Evolutionary conservation across 352 stramenopile species (phyloP).

Genomic region (Globisporangium rhizosaccharum): DNA sequence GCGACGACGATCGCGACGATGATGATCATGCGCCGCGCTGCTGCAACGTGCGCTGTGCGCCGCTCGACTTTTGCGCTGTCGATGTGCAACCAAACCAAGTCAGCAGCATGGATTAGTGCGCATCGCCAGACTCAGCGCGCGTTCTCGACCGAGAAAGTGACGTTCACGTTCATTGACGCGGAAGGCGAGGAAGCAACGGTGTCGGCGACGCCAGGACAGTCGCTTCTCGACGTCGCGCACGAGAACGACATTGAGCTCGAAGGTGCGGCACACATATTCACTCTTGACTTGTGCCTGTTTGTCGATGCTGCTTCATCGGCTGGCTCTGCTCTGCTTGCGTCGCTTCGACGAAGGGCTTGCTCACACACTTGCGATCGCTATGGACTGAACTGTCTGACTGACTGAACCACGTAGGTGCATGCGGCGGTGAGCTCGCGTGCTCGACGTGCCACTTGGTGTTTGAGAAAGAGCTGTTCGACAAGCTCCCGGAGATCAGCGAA

Average conservation of each 20-base stretch:
- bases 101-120: not conserved
- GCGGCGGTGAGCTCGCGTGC: conserved; percentile 90
- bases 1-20: not conserved
- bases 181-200: conserved; percentile 73
- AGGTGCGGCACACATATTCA: conserved; percentile 17
- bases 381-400: not conserved
- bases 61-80: not conserved
- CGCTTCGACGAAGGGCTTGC: not conserved
- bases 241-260: conserved; percentile 93
- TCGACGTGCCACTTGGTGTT: conserved; percentile 94
- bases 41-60: not conserved
- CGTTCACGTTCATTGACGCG: conserved; percentile 76
- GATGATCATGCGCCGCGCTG: conserved; percentile 5
- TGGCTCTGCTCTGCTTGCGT: not conserved
- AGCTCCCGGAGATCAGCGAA: conserved; percentile 84
- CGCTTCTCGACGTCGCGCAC: conserved; percentile 88
- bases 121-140: conserved; percentile 16
- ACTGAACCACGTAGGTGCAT: conserved; percentile 50
- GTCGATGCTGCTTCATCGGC: not conserved
- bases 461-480: conserved; percentile 84
- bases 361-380: not conserved
- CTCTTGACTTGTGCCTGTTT: not conserved
- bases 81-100: not conserved
- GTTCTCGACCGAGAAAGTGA: conserved; percentile 49
- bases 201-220: conserved; percentile 63